Evolutionary conservation across 352 stramenopile species (phyloP).

Genomic region (Blastocystis sp.): DNA sequence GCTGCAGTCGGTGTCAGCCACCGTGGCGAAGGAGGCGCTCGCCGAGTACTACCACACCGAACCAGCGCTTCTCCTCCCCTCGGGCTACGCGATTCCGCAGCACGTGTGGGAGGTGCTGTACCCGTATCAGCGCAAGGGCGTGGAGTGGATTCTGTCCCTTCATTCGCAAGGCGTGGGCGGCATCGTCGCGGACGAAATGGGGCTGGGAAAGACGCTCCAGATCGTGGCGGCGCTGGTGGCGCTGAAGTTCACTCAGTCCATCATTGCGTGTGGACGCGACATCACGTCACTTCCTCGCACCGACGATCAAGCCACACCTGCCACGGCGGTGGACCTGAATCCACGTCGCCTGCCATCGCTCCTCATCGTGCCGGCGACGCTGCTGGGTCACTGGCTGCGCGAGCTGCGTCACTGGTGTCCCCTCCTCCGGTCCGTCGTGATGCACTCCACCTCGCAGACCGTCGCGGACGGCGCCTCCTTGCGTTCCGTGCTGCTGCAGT

Average conservation of each 20-base stretch:
- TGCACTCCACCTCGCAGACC: slow-evolving; percentile 83
- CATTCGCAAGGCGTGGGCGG: slow-evolving; percentile 93
- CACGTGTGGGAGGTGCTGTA: slow-evolving; percentile 80
- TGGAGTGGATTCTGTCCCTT: slow-evolving; percentile 94
- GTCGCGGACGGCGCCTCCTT: neutral
- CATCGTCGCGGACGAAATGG: slow-evolving; percentile 94
- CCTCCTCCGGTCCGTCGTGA: slow-evolving; percentile 84
- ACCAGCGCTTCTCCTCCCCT: slow-evolving; percentile 12
- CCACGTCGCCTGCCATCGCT: slow-evolving; percentile 78
- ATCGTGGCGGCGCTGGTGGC: slow-evolving; percentile 80
- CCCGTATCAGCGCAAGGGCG: slow-evolving; percentile 90
- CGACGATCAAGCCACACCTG: neutral
- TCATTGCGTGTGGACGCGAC: neutral
- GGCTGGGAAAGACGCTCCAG: slow-evolving; percentile 94
- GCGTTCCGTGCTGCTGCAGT: slow-evolving; percentile 2
- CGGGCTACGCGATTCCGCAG: slow-evolving; percentile 20
- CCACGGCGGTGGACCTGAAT: slow-evolving; percentile 6
- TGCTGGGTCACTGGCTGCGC: slow-evolving; percentile 92
- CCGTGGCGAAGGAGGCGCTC: neutral
- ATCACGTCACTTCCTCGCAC: neutral
- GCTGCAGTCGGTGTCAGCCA: neutral
- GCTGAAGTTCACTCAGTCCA: slow-evolving; percentile 75
- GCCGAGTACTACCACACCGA: neutral
- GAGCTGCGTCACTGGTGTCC: slow-evolving; percentile 91
- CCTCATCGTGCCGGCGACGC: slow-evolving; percentile 91